Percentiles rank a stretch among this genome's conserved stretches.
Conservation (phyloP, 1,284 basidiomycete genomes). For the Fistulinella cinereoalba region DNA sequence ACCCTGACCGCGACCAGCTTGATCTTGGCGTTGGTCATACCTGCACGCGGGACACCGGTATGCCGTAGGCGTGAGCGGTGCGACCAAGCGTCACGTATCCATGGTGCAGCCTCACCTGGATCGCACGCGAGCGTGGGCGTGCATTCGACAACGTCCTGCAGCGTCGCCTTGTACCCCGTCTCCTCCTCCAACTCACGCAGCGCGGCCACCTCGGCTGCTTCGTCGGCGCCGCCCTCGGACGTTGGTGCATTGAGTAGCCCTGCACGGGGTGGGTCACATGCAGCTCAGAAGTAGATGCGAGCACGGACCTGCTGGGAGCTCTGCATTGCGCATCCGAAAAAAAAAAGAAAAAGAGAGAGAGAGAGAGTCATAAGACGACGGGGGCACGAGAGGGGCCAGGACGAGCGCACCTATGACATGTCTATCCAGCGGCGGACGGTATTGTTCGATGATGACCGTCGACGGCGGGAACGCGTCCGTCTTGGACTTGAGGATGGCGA, state of each 20-base stretch:
- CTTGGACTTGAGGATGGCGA: constrained; percentile 75
- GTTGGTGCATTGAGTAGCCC: constrained; percentile 76
- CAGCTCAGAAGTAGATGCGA: too few relatives aligned
- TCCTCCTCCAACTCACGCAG: constrained; percentile 88
- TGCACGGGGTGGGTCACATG: constrained; percentile 18
- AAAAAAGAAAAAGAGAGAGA: too few relatives aligned
- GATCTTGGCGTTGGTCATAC: constrained; percentile 84
- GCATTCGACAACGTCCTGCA: constrained; percentile 56
- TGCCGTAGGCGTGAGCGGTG: too few relatives aligned
- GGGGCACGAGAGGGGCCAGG: too few relatives aligned
- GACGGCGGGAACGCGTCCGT: constrained; percentile 63
- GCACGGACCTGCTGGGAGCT: constrained; percentile 73
- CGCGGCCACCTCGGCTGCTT: constrained; percentile 75
- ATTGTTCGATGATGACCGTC: constrained; percentile 87
- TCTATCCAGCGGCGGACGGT: constrained; percentile 75
- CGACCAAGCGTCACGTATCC: neutral
- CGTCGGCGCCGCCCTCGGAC: constrained; percentile 29
- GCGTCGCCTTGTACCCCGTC: constrained; percentile 71
- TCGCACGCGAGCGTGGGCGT: constrained; percentile 73
- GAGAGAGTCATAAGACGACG: too few relatives aligned
- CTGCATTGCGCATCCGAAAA: constrained; percentile 36
- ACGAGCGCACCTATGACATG: constrained; percentile 67
- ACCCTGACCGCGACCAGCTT: constrained; percentile 70
- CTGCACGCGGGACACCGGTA: too few relatives aligned
- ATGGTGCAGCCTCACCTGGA: constrained; percentile 47